Evolutionary conservation across 768 basidiomycete genomes (phyloP).

Genomic region (Gloeopeniophorella convolvens): DNA sequence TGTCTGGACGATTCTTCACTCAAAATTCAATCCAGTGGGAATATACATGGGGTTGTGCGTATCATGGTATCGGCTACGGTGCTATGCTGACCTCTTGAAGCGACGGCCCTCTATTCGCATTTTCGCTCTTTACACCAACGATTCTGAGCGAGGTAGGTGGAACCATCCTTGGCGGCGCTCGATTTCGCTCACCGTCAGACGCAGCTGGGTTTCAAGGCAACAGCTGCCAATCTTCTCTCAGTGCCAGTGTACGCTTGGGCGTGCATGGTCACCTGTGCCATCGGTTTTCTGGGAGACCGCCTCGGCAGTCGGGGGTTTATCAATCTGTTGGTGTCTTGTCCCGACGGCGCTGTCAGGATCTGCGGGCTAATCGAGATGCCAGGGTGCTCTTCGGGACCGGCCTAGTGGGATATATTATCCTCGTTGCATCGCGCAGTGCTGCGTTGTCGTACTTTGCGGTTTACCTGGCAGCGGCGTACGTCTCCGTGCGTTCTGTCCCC

Average conservation of each 20-base stretch:
- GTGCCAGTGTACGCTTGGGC: conserved; percentile 76
- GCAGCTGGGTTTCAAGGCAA: conserved; percentile 49
- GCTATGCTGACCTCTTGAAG: conserved; percentile 24
- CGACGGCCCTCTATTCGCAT: conserved; percentile 47
- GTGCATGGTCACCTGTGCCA: conserved; percentile 54
- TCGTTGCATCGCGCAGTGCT: conserved; percentile 53
- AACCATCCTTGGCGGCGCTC: neutral
- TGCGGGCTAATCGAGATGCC: neutral
- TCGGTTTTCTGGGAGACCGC: conserved; percentile 60
- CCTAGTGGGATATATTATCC: conserved; percentile 57
- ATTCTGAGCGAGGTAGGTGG: conserved; percentile 43
- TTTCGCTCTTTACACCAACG: conserved; percentile 43
- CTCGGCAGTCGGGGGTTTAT: conserved; percentile 49
- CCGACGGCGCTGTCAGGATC: neutral
- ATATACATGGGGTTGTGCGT: conserved; percentile 65
- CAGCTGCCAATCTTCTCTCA: conserved; percentile 63
- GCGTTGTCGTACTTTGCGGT: conserved; percentile 67
- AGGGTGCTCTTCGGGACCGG: conserved; percentile 27
- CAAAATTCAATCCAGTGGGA: conserved; percentile 40
- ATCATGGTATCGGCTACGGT: neutral
- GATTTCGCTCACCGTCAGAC: neutral
- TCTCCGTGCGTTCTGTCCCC: conserved; percentile 8
- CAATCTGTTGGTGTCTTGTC: conserved; percentile 43
- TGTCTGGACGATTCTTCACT: neutral
- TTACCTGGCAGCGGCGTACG: conserved; percentile 65